A percentile compares a stretch with the other conserved stretches of the same genome.
These are phyloP conservation scores for Sophora flavescens DNA, from an alignment of 306 rosid genomes.

Conservation along the genomic window DNA sequence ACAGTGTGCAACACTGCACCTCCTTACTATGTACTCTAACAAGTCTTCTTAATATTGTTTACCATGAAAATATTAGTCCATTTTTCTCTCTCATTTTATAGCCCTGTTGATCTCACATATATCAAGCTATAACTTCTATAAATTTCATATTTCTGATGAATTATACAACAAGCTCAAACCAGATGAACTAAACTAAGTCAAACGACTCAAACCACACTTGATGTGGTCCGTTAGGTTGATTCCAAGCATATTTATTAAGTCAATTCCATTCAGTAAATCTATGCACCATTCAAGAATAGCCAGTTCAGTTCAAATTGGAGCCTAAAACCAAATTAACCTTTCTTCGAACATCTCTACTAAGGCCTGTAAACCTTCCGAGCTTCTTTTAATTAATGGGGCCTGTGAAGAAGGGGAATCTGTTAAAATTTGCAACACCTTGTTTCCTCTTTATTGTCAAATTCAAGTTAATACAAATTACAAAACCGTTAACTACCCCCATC, in stretches of 20 bases:
- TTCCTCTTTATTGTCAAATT: background rate
- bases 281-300: too few relatives aligned
- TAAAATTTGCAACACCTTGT: background rate
- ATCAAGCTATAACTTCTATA: background rate
- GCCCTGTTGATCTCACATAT: background rate
- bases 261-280: background rate
- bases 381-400: background rate
- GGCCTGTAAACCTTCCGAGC: background rate
- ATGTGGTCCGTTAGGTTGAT: background rate
- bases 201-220: background rate
- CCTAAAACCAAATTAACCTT: background rate
- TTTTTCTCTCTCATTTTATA: background rate
- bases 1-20: too few relatives aligned
- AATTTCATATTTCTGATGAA: background rate
- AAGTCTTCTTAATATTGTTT: conserved; percentile 14
- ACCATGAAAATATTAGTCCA: background rate
- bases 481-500: background rate
- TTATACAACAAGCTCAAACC: background rate
- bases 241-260: background rate
- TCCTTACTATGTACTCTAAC: too few relatives aligned
- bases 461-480: background rate
- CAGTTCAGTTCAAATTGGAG: background rate
- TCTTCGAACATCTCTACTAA: background rate
- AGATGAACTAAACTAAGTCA: conserved; percentile 9
- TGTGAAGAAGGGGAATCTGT: background rate